Conservation (phyloP, 257 asterid species). For the Petunia axillaris region DNA sequence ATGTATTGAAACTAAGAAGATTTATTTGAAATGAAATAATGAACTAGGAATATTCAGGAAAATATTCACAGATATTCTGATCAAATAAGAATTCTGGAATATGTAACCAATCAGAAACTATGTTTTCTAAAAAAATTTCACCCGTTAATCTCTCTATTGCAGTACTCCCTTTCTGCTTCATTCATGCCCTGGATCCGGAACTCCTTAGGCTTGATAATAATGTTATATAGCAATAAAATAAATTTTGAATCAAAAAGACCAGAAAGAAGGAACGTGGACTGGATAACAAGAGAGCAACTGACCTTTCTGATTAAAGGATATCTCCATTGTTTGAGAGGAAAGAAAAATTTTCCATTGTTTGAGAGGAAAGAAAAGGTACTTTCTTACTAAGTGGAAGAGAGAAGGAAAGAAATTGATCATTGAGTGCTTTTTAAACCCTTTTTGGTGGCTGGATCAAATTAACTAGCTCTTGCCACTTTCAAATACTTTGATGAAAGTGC, state of each 20-base stretch:
- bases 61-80: not conserved
- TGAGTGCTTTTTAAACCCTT: not conserved
- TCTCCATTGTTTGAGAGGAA: not conserved
- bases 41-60: not conserved
- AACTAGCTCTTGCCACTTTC: not conserved
- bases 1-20: constrained; percentile 7
- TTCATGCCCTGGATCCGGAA: not conserved
- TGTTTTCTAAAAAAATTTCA: not conserved
- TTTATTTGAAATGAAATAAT: not conserved
- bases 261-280: not conserved
- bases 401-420: not conserved
- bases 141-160: constrained; percentile 7
- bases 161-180: not conserved
- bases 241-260: not conserved
- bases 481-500: not conserved
- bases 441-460: not conserved
- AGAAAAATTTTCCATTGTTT: not conserved
- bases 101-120: not conserved
- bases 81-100: not conserved
- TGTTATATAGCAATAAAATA: not conserved
- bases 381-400: not conserved
- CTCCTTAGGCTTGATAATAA: not conserved
- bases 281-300: constrained; percentile 12
- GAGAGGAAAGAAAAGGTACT: not conserved
- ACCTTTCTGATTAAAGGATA: not conserved